Evolutionary conservation across 345 rosid species (phyloP).

Genomic region (Clausena lansium): DNA sequence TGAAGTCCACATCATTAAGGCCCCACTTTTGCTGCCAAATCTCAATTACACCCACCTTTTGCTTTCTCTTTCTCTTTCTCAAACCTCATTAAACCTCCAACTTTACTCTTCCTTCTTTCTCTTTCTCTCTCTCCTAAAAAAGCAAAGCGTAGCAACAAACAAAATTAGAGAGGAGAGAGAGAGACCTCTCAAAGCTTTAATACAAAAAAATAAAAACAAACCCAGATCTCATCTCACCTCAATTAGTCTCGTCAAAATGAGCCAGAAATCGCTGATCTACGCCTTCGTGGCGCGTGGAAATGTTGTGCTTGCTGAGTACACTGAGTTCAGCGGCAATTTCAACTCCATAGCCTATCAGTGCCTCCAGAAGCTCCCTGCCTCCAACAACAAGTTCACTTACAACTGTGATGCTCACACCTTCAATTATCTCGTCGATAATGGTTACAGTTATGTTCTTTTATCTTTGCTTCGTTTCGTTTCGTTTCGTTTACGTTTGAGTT

Average conservation of each 20-base stretch:
- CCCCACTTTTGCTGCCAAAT: background rate
- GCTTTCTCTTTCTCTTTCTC: background rate
- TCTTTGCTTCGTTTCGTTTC: background rate
- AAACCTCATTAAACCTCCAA: conserved; percentile 8
- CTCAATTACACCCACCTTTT: background rate
- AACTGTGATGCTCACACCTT: conserved; percentile 41
- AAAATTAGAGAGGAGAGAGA: conserved; percentile 6
- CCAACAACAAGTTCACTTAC: conserved; percentile 42
- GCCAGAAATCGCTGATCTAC: conserved; percentile 35
- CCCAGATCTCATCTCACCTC: conserved; percentile 14
- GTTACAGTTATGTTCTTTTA: conserved; percentile 27
- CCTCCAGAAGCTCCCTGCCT: conserved; percentile 40
- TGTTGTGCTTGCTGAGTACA: conserved; percentile 33
- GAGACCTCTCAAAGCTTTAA: background rate
- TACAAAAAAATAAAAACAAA: background rate
- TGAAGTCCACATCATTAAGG: background rate
- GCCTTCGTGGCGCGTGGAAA: conserved; percentile 33
- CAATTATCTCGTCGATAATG: conserved; percentile 39
- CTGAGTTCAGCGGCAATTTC: conserved; percentile 40
- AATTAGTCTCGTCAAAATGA: background rate
- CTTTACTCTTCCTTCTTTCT: background rate
- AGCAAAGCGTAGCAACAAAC: background rate
- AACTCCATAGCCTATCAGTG: conserved; percentile 40
- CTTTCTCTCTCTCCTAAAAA: background rate
- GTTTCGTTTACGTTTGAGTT: background rate